Base-by-base conservation (phyloP, 371 early-diverging fungal genomes). In the Entomophthora muscae region DNA sequence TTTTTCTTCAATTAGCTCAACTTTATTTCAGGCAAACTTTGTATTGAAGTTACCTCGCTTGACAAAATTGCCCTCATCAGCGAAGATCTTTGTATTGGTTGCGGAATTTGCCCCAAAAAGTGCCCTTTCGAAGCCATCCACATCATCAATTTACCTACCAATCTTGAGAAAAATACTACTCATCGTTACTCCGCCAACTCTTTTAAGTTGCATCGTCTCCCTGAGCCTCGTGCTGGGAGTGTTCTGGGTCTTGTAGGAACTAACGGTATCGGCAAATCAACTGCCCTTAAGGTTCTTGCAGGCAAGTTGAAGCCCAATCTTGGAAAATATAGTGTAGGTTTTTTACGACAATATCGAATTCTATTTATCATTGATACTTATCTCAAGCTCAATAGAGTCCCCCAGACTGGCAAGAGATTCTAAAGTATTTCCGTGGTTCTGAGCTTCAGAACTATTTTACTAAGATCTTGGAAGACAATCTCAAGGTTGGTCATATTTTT, bases 381-480 rank as follows among this genome's bases (percentile, higher is more conserved):
- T 24, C 29, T 29, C 2, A 21, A 26, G 1, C 23, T 26, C 24
- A 1, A 57, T n/a, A 81, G 73, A 76, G 84, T 64, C 87, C 92
- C 53, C 98, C 98, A 26, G 95, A 93, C 67, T 98, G 98, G 98
- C 84, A 89, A 73, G 93, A 91, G 66, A 93, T 99, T 66, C 73
- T 99, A 58, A 88, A 89, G 72, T 80, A 96, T 72, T 99, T 96
- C 86, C 90, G 98, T 71, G 99, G 99, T 65, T 91, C 91, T 29
- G 99, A 98, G 78, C 78, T 99, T 65, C 99, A 99, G 70, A 97
- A 94, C 78, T 99, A 93, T 81, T 99, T 99, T 71, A 96, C 94
- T 66, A 95, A 95, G 78, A 89, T 98, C 68, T 76, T 99, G 62
- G 95, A 94, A 73, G 95, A 98, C 69, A 86, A 95, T 75, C 71